Percentiles rank a stretch among this genome's conserved stretches.
These are phyloP conservation scores for Melanomma pulvis-pyrius DNA, from an alignment of 495 filamentous ascomycete genomes.

Conservation along the genomic window DNA sequence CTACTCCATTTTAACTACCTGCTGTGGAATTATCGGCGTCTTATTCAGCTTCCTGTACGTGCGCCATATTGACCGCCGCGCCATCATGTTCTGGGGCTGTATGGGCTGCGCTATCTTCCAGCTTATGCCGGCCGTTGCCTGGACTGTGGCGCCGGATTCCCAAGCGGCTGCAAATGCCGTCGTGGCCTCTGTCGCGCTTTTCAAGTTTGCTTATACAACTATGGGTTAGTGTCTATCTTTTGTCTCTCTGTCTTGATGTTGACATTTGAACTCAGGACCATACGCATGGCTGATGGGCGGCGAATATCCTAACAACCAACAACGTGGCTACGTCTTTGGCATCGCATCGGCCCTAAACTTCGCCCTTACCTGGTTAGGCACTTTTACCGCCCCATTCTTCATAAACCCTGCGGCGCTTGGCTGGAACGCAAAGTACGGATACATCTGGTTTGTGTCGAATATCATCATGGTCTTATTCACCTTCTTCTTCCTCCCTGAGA, in stretches of 20 bases:
- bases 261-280: background rate
- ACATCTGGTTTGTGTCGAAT: slow-evolving; percentile 51
- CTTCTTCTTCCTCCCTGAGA: slow-evolving; percentile 58
- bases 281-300: slow-evolving; percentile 26
- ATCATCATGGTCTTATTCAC: slow-evolving; percentile 52
- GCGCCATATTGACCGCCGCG: slow-evolving; percentile 7
- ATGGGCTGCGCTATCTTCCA: slow-evolving; percentile 7
- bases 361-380: slow-evolving; percentile 14
- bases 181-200: slow-evolving; percentile 16
- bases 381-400: slow-evolving; percentile 29
- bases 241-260: background rate
- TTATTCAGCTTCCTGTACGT: slow-evolving; percentile 17
- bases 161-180: slow-evolving; percentile 4
- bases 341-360: slow-evolving; percentile 23
- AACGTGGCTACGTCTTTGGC: slow-evolving; percentile 23
- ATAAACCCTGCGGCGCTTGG: slow-evolving; percentile 25
- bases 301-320: slow-evolving; percentile 19
- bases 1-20: slow-evolving; percentile 14
- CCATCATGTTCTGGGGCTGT: slow-evolving; percentile 12
- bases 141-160: slow-evolving; percentile 7
- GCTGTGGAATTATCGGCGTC: slow-evolving; percentile 15
- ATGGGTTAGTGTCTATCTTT: background rate
- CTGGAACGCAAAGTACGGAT: slow-evolving; percentile 51
- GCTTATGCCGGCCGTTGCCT: slow-evolving; percentile 20
- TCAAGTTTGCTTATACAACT: slow-evolving; percentile 18